Evolutionary conservation across 371 early-diverging fungal species (phyloP).

Genomic region (Actinomucor elegans): DNA sequence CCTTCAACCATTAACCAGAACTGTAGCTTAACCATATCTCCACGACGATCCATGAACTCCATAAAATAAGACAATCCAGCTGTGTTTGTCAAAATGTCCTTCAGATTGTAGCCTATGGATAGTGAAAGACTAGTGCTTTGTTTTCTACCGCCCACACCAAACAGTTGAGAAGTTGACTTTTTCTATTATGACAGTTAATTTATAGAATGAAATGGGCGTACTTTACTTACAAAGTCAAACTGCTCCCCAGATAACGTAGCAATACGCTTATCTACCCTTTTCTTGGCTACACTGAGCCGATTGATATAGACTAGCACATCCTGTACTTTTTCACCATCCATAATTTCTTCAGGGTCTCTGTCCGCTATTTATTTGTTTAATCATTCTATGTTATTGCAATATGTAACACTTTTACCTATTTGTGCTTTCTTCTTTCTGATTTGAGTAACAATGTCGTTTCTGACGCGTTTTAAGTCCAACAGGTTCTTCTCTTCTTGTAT

Average conservation of each 20-base stretch:
- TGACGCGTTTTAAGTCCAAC: constrained; percentile 62
- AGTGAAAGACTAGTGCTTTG: constrained; percentile 13
- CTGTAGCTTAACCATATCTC: constrained; percentile 65
- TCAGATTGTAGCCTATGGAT: constrained; percentile 25
- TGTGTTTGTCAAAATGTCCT: constrained; percentile 65
- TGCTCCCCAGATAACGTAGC: constrained; percentile 57
- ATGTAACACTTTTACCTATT: constrained; percentile 48
- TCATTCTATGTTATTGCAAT: no score
- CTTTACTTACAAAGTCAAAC: constrained; percentile 36
- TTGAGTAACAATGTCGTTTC: constrained; percentile 75
- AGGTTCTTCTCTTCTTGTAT: constrained; percentile 74
- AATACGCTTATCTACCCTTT: constrained; percentile 74
- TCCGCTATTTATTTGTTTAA: constrained; percentile 54
- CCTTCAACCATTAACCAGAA: constrained; percentile 80
- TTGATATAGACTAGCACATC: constrained; percentile 75
- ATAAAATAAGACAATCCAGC: constrained; percentile 75
- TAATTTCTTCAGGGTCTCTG: constrained; percentile 67
- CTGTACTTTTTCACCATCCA: constrained; percentile 81
- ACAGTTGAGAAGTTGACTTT: constrained; percentile 29
- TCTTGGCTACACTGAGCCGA: constrained; percentile 70
- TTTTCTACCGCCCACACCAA: constrained; percentile 25
- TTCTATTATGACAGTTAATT: not conserved
- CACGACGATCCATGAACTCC: constrained; percentile 80
- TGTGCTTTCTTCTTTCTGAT: constrained; percentile 66
- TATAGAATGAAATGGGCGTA: not conserved